These are phyloP conservation scores for Wickerhamomyces canadensis DNA, from an alignment of 805 yeast genomes.

Conservation along the genomic window DNA sequence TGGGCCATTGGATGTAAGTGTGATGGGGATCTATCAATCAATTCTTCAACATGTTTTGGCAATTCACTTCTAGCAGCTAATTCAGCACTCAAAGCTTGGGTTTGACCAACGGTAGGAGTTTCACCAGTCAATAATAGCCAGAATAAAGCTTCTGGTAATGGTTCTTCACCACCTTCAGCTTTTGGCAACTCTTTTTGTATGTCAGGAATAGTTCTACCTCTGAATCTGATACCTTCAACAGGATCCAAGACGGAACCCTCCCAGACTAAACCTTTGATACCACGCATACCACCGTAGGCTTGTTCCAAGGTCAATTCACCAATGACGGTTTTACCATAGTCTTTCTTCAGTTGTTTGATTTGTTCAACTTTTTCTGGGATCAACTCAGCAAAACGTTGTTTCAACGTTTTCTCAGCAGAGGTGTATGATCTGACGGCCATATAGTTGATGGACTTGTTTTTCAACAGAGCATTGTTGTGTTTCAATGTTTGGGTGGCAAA, in stretches of 20 bases:
- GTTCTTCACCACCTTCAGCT: constrained; percentile 60
- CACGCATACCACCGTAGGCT: constrained; percentile 91
- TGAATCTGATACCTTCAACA: constrained; percentile 80
- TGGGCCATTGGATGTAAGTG: constrained; percentile 88
- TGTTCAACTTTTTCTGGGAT: constrained; percentile 91
- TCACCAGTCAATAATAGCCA: constrained; percentile 83
- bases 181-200: constrained; percentile 70
- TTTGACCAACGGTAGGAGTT: constrained; percentile 69
- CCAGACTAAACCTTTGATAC: constrained; percentile 82
- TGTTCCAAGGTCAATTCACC: constrained; percentile 74
- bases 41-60: constrained; percentile 72
- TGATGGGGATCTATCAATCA: constrained; percentile 70
- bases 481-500: constrained; percentile 7
- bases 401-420: constrained; percentile 55
- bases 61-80: constrained; percentile 72
- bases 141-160: constrained; percentile 75
- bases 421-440: constrained; percentile 23
- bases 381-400: constrained; percentile 89
- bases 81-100: constrained; percentile 65
- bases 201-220: constrained; percentile 80
- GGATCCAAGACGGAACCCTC: constrained; percentile 86
- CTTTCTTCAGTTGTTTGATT: constrained; percentile 79
- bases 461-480: constrained; percentile 3
- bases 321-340: constrained; percentile 70
- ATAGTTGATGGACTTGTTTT: constrained; percentile 1